Evolutionary conservation across 495 filamentous ascomycete genomes (phyloP), one percentile per base, ranked within the genome.

Genomic region (Talaromyces proteolyticus): DNA sequence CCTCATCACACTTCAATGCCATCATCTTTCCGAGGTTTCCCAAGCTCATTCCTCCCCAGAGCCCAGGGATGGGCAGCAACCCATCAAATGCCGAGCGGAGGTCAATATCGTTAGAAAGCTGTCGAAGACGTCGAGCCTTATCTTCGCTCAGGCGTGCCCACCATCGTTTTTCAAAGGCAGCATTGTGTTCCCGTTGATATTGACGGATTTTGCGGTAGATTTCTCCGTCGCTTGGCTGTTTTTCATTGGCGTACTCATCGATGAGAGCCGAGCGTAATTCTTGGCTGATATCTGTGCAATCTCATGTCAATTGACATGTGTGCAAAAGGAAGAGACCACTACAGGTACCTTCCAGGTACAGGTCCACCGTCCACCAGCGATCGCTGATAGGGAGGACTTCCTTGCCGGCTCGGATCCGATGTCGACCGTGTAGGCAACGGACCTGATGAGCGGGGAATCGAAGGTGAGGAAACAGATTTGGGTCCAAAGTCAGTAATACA

Each of bases 171-270:
- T 55, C 29, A 44, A 62, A 66, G 26, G 18, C 41, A 23, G 39
- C 39, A 53, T 63, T 67, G 39, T 34, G 23, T 23, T 64, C 48
- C 21, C 44, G 5, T 50, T 66, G 20, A 49, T 72, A 72, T 51
- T 69, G 52, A 4, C 63, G 60, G 23, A 70, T 59, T 54, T 73
- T 71, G 11, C 58, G 47, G 48, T 70, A 75, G 19, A 75, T 63
- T 36, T 73, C 62, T n/a, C 67, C 56, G 48, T 70, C 59, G 16
- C 19, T 58, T 4, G 57, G 64, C 25, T 51, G 43, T 42, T 57
- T 57, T 52, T 72, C 53, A 37, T 70, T 70, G 2, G 56, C 46
- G 47, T 70, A 73, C 47, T 71, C 59, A 22, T 72, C 58, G 19
- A 58, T 47, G 2, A 68, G 57, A 20, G 26, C 34, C 6, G 47